Evolutionary conservation across 2,329 filamentous ascomycete species (phyloP).

Genomic region (Xylariaceae sp.): DNA sequence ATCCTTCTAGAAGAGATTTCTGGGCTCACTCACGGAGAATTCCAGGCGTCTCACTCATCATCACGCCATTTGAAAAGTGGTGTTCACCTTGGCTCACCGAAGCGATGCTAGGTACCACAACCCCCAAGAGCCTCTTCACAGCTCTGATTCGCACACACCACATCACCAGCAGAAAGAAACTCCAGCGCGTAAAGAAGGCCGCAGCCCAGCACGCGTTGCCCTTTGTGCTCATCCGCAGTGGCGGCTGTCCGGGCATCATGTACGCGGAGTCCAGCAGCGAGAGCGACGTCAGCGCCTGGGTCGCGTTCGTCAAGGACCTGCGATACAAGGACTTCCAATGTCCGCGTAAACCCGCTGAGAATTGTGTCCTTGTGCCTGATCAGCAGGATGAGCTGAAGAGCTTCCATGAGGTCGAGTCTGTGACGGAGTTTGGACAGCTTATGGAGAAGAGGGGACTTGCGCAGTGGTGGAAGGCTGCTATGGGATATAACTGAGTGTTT

Average conservation of each 20-base stretch:
- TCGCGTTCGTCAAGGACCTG: conserved; percentile 56
- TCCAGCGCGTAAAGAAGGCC: conserved; percentile 55
- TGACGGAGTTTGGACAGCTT: conserved; percentile 57
- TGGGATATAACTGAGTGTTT: conserved; percentile 46
- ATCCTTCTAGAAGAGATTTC: neutral
- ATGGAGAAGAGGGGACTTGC: conserved; percentile 58
- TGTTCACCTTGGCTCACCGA: no score
- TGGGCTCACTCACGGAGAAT: neutral
- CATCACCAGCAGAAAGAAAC: conserved; percentile 74
- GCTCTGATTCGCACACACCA: conserved; percentile 73
- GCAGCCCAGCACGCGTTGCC: conserved; percentile 55
- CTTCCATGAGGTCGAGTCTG: conserved; percentile 55
- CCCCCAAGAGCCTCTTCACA: conserved; percentile 30
- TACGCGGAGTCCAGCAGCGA: conserved; percentile 54
- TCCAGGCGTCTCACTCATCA: neutral
- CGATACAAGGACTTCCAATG: conserved; percentile 71
- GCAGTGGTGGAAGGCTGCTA: conserved; percentile 62
- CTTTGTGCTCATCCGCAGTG: conserved; percentile 61
- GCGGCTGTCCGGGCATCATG: conserved; percentile 70
- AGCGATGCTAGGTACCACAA: conserved; percentile 6
- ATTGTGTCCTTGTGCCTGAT: conserved; percentile 13
- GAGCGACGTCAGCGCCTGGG: conserved; percentile 55
- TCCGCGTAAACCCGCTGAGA: conserved; percentile 44
- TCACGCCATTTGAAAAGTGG: neutral
- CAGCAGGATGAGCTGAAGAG: conserved; percentile 20